Percentiles rank a stretch among this genome's conserved stretches.
These are phyloP conservation scores for Boechera divaricarpa DNA, from an alignment of 345 rosid species.

Conservation along the genomic window DNA sequence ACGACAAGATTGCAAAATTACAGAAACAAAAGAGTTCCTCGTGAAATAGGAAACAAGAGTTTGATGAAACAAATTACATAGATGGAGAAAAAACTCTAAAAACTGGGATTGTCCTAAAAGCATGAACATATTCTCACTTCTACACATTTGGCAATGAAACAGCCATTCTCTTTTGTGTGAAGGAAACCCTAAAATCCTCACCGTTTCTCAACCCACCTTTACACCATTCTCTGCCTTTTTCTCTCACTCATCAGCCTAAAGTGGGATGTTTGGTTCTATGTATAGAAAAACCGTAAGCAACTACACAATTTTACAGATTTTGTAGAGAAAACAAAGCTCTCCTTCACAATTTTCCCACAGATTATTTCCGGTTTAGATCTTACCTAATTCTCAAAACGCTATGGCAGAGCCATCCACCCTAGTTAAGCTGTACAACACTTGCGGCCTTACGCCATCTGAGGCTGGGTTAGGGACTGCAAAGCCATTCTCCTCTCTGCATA, in stretches of 20 bases:
- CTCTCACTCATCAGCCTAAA: constrained; percentile 48
- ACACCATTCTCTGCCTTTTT: constrained; percentile 52
- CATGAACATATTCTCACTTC: constrained; percentile 56
- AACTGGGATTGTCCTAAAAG: constrained; percentile 44
- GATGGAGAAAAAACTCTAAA: constrained; percentile 45
- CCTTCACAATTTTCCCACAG: constrained; percentile 36
- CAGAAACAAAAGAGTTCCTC: constrained; percentile 33
- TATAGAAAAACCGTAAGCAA: constrained; percentile 55
- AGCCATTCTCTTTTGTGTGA: constrained; percentile 53
- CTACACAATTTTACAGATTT: constrained; percentile 74
- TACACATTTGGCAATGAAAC: constrained; percentile 47
- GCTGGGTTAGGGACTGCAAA: constrained; percentile 36
- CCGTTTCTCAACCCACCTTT: constrained; percentile 50
- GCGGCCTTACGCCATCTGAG: constrained; percentile 39
- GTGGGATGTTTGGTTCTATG: constrained; percentile 51
- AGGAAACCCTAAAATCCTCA: constrained; percentile 52
- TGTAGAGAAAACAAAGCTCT: constrained; percentile 56
- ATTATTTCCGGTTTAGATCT: constrained; percentile 55
- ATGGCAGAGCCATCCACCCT: constrained; percentile 48
- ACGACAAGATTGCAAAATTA: background rate
- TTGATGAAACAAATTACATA: constrained; percentile 52
- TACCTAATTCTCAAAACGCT: constrained; percentile 50
- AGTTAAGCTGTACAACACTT: constrained; percentile 47
- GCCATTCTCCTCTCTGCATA: constrained; percentile 46
- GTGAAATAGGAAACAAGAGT: constrained; percentile 17